These are phyloP conservation scores for Phytophthora rubi DNA, from an alignment of 352 stramenopile species.

Conservation along the genomic window DNA sequence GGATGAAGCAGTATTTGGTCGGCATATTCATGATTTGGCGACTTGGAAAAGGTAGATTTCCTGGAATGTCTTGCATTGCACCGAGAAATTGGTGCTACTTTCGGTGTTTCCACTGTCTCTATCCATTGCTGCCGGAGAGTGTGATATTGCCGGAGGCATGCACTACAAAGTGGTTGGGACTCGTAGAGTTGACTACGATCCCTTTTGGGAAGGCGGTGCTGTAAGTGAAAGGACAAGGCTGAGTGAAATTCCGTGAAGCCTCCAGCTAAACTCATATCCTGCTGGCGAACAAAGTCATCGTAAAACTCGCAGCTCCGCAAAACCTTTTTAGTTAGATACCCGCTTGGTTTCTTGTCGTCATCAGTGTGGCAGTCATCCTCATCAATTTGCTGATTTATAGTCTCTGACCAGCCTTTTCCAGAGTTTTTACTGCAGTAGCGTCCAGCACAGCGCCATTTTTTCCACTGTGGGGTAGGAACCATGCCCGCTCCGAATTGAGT, in stretches of 20 bases:
- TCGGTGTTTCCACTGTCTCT: slow-evolving; percentile 12
- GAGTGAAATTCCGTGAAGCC: slow-evolving; percentile 47
- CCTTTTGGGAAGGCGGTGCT: slow-evolving; percentile 58
- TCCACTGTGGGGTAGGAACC: slow-evolving; percentile 24
- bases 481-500: slow-evolving; percentile 39
- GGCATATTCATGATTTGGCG: slow-evolving; percentile 5
- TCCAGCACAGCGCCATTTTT: slow-evolving; percentile 62
- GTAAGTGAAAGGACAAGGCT: slow-evolving; percentile 61
- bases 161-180: slow-evolving; percentile 53
- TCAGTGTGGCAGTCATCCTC: neutral
- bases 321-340: slow-evolving; percentile 71
- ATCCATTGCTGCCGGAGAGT: slow-evolving; percentile 50
- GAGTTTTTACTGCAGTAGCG: slow-evolving; percentile 33
- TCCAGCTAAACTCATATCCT: slow-evolving; percentile 53
- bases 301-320: slow-evolving; percentile 74
- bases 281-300: slow-evolving; percentile 45
- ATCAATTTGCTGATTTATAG: slow-evolving; percentile 17
- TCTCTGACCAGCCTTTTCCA: neutral
- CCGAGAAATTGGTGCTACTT: neutral
- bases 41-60: neutral
- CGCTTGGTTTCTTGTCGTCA: slow-evolving; percentile 37
- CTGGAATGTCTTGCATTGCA: neutral
- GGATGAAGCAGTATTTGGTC: slow-evolving; percentile 11
- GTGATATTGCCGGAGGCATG: slow-evolving; percentile 58
- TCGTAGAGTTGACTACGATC: slow-evolving; percentile 66